Evolutionary conservation across 768 basidiomycete species (phyloP), one percentile per base, ranked within the genome.

Genomic region (Sarcodon aspratus): DNA sequence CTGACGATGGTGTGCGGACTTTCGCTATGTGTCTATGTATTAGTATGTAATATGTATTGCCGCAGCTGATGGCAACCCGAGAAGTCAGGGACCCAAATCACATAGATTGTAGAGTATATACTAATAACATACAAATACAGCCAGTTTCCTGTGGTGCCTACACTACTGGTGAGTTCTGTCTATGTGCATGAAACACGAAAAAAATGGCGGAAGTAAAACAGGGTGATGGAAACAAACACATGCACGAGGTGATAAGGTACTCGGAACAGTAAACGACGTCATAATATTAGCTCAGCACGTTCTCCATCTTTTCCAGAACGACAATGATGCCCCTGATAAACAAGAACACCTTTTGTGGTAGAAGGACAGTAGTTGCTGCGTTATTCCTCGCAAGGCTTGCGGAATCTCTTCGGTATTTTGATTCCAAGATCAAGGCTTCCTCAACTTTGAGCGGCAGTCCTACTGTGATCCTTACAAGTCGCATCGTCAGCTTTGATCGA

Each of bases 381-480:
- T 32, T 31, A 36, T 53, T 59, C 18, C 13, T 63, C 61, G 45
- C 49, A 27, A 27, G 21, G 36, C 47, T 51, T 9, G 60, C 61
- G 11, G 51, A 48, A 33, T 59, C 57, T 35, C 59, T 59, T 31
- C 31, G 37, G 21, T 51, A 56, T n/a, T 54, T 51, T 8, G 48
- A 52, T 38, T 60, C 52, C 40, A 75, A 72, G 36, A 69, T 69
- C 50, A 90, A 65, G 0, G 85, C 86, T 38, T 67, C 70, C 59
- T 92, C 89, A 13, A 91, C 69, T 0, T 76, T 80, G 50, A 87
- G 74, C 2, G 87, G 87, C 8, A 90, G 72, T 44, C 72, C 76
- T 48, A 91, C 73, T 4, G 85, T 82, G 56, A 89, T 81, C 15
- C 89, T 77, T 3, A 82, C 81, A 38, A 93, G 73, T 54, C 84